Evolutionary conservation across 2,329 filamentous ascomycete species (phyloP).

Genomic region (Emydomyces testavorans): DNA sequence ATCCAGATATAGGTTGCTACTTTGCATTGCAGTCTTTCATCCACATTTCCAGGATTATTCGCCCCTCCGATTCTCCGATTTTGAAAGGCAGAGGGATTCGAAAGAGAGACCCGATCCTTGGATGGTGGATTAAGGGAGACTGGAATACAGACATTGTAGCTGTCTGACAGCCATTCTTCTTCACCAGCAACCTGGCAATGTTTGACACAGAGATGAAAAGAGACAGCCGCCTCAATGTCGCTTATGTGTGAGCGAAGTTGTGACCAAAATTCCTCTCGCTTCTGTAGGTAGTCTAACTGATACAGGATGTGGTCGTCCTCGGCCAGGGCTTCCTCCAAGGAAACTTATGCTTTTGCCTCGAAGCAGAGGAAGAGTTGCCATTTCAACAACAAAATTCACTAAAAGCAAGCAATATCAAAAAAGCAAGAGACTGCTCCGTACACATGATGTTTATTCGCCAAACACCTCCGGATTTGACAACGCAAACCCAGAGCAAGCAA

Average conservation of each 20-base stretch:
- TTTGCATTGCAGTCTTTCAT: slow-evolving; percentile 16
- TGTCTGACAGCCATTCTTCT: slow-evolving; percentile 19
- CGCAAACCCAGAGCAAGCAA: too few relatives aligned
- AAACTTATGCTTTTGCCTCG: slow-evolving; percentile 18
- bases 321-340: slow-evolving; percentile 16
- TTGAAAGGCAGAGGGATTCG: slow-evolving; percentile 11
- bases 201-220: slow-evolving; percentile 11
- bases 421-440: too few relatives aligned
- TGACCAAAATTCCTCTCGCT: slow-evolving; percentile 13
- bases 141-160: slow-evolving; percentile 17
- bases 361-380: neutral
- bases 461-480: too few relatives aligned
- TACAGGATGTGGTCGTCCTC: slow-evolving; percentile 21
- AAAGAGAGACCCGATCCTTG: neutral
- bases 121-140: neutral
- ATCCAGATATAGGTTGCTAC: slow-evolving; percentile 15
- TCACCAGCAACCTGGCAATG: slow-evolving; percentile 2
- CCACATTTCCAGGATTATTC: slow-evolving; percentile 6
- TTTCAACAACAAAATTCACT: too few relatives aligned
- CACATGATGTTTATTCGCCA: too few relatives aligned
- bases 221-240: slow-evolving; percentile 6
- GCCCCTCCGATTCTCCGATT: slow-evolving; percentile 8
- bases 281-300: slow-evolving; percentile 17
- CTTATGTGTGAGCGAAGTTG: neutral
- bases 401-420: too few relatives aligned